phyloP scores from a whole-genome alignment of 2,329 filamentous ascomycete species.

The Colletotrichum zoysiae region DNA sequence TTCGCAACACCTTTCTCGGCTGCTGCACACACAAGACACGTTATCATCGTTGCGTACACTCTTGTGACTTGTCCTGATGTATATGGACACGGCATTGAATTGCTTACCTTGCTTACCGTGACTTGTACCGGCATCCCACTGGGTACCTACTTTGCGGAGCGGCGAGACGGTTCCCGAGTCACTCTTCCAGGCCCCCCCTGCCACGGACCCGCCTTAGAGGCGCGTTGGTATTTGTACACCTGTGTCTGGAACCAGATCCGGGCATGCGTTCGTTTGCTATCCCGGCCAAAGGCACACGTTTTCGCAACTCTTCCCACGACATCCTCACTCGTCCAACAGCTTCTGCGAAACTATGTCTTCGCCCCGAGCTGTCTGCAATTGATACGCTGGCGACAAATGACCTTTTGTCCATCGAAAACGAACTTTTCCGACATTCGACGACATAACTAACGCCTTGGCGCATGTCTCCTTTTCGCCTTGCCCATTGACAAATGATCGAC shows the following conservation, averaged over 20 bases:
- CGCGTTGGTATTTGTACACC: constrained; percentile 31
- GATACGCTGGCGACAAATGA: constrained; percentile 34
- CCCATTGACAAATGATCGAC: constrained; percentile 38
- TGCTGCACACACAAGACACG: constrained; percentile 1
- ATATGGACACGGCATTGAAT: constrained; percentile 11
- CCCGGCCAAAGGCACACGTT: constrained; percentile 39
- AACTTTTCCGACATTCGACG: constrained; percentile 21
- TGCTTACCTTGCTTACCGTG: constrained; percentile 9
- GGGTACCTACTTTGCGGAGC: constrained; percentile 25
- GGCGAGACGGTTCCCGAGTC: constrained; percentile 32
- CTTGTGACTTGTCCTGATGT: constrained; percentile 2
- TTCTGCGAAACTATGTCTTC: constrained; percentile 36
- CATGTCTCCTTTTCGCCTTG: constrained; percentile 37
- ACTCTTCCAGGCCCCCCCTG: constrained; percentile 30
- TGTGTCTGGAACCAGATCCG: constrained; percentile 30
- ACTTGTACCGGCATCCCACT: constrained; percentile 10
- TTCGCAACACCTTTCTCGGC: neutral
- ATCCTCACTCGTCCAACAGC: constrained; percentile 24
- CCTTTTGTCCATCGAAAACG: constrained; percentile 18
- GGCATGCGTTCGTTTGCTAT: constrained; percentile 37
- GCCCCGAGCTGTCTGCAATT: constrained; percentile 31
- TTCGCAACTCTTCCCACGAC: constrained; percentile 37
- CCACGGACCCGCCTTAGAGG: constrained; percentile 34
- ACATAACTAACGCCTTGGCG: constrained; percentile 31
- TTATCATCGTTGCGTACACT: constrained; percentile 6